phyloP scores from a whole-genome alignment of 495 filamentous ascomycete genomes.

The Podospora appendiculata region DNA sequence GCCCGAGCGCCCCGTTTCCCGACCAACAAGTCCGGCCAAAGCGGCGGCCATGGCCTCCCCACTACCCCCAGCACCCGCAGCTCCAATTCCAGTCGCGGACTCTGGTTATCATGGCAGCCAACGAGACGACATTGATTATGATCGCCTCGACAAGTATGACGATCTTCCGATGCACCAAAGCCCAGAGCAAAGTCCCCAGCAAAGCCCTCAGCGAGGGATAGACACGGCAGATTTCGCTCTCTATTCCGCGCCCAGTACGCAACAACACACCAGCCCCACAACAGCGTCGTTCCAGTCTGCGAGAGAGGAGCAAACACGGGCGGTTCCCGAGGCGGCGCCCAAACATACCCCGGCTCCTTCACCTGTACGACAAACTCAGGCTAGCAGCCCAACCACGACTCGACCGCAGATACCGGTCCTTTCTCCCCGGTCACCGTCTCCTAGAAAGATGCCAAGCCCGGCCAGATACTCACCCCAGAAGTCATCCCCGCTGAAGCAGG shows the following conservation, averaged over 20 bases:
- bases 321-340: constrained; percentile 2
- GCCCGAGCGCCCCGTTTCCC: constrained; percentile 14
- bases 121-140: constrained; percentile 28
- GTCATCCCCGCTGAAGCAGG: constrained; percentile 19
- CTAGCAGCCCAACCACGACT: constrained; percentile 11
- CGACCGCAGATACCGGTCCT: constrained; percentile 11
- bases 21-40: constrained; percentile 19
- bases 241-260: constrained; percentile 4
- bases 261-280: constrained; percentile 15
- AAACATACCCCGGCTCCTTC: constrained; percentile 6
- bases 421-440: constrained; percentile 17
- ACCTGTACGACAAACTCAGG: constrained; percentile 1
- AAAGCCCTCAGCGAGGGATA: constrained; percentile 7
- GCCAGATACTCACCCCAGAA: constrained; percentile 11
- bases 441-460: constrained; percentile 15
- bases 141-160: constrained; percentile 5
- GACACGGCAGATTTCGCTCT: constrained; percentile 11
- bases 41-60: constrained; percentile 6
- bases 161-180: neutral
- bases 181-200: neutral
- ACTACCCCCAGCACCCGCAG: constrained; percentile 8
- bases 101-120: constrained; percentile 79
- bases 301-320: constrained; percentile 45
- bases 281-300: constrained; percentile 52
- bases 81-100: constrained; percentile 39